Evolutionary conservation across 768 basidiomycete genomes (phyloP).

Genomic region (Tubosaeta sp.): DNA sequence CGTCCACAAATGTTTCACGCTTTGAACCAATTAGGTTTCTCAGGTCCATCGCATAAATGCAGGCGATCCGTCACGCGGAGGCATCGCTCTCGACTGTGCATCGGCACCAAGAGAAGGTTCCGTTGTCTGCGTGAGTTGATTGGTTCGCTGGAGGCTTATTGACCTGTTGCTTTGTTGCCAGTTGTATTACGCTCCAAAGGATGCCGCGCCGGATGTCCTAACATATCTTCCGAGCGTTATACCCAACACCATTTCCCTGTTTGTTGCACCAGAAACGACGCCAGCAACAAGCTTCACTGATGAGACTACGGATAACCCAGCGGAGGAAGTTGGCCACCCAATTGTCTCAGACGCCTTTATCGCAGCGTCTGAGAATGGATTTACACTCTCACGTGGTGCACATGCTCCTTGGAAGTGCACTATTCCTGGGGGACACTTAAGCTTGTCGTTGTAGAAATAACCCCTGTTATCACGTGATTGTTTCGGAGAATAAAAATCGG

Average conservation of each 20-base stretch:
- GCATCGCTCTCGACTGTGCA: slow-evolving; percentile 54
- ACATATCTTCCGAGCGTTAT: slow-evolving; percentile 4
- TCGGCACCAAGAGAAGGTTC: slow-evolving; percentile 49
- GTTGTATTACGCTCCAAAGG: slow-evolving; percentile 37
- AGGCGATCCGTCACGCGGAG: slow-evolving; percentile 69
- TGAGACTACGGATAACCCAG: neutral
- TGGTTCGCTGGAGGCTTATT: neutral
- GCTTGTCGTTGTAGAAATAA: slow-evolving; percentile 3
- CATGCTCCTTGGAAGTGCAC: slow-evolving; percentile 41
- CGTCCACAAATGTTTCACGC: neutral
- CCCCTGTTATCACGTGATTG: slow-evolving; percentile 30
- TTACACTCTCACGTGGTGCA: slow-evolving; percentile 33
- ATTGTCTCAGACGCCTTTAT: slow-evolving; percentile 32
- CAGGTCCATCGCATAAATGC: slow-evolving; percentile 59
- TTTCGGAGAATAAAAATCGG: slow-evolving; percentile 25
- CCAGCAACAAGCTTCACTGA: neutral
- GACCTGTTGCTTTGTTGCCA: slow-evolving; percentile 15
- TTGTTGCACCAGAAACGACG: slow-evolving; percentile 20
- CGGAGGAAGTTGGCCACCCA: neutral
- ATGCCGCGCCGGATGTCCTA: slow-evolving; percentile 12
- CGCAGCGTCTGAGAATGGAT: slow-evolving; percentile 55
- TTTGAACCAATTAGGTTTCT: slow-evolving; percentile 30
- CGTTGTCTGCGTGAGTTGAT: slow-evolving; percentile 43
- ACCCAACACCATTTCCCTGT: slow-evolving; percentile 20
- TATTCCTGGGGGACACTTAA: slow-evolving; percentile 31